phyloP scores from a whole-genome alignment of 768 basidiomycete species.

The Xerocomellus amylosporus region DNA sequence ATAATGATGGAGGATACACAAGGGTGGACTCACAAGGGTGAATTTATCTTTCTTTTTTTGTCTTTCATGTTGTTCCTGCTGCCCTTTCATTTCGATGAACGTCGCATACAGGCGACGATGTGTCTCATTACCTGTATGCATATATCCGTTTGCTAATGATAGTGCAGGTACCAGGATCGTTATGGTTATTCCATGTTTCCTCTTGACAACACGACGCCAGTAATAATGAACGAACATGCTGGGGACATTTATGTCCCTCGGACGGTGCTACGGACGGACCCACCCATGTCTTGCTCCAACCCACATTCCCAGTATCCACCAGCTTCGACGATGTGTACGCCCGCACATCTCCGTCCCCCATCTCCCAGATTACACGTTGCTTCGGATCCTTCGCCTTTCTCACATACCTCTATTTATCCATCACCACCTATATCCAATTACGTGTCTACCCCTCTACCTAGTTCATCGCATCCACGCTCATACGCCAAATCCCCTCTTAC shows the following conservation, averaged over 20 bases:
- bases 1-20: constrained; percentile 18
- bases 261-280: constrained; percentile 23
- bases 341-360: constrained; percentile 29
- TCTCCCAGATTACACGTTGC: constrained; percentile 28
- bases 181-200: constrained; percentile 30
- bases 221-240: constrained; percentile 31
- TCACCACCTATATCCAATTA: constrained; percentile 28
- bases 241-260: constrained; percentile 19
- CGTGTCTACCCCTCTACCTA: constrained; percentile 20
- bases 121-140: constrained; percentile 9
- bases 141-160: constrained; percentile 17
- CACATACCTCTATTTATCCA: constrained; percentile 21
- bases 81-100: neutral
- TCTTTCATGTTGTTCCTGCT: neutral
- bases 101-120: constrained; percentile 16
- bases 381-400: constrained; percentile 20
- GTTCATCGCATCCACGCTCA: constrained; percentile 17
- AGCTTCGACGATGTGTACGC: constrained; percentile 16
- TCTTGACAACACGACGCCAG: constrained; percentile 34
- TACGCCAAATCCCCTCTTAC: constrained; percentile 30
- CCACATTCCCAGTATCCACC: constrained; percentile 5
- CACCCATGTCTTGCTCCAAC: constrained; percentile 9
- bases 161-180: constrained; percentile 25
- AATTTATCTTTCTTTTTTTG: constrained; percentile 10
- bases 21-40: constrained; percentile 30